Evolutionary conservation across 306 rosid species (phyloP), one percentile per base, ranked within the genome.

Genomic region (Gastrolobium bilobum): DNA sequence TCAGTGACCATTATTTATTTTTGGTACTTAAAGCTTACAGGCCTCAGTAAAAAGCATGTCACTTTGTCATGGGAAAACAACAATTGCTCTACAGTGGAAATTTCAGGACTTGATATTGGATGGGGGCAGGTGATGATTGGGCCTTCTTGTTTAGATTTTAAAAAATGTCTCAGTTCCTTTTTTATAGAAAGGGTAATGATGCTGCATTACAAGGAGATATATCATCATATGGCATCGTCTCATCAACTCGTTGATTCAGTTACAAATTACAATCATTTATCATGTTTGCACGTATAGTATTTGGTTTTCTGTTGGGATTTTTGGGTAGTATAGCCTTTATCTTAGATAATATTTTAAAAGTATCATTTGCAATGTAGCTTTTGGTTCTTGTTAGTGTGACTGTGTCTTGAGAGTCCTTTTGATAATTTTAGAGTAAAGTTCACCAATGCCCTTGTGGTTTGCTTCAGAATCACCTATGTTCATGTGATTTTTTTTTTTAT

Each of bases 61-160:
- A 88, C 89, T 0, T 87, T 96, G 84, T 85, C 89, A 3, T 96
- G 98, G 99, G 66, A 77, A 82, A 76, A 47, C 78, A 3, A 1
- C 43, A 81, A 83, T 73, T 91, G 93, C 94, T 86, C 97, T 59
- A 66, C 80, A 1, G 98, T 93, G 70, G 99, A 93, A 84, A 84
- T 93, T 76, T 86, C 98, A 4, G 99, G 98, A 78, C 98, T 96
- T 68, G 98, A 96, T 84, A 86, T 96, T 71, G 99, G 99, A 81
- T 96, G 99, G 98, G 99, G 97, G 39, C 99, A 96, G 98, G 99
- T 95, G 84, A 82, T 65, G 42, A 37, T 79, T 52, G 31, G 72
- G 54, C 35, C 51, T 64, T 40, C 53, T 50, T 83, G 42, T 69
- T 81, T 10, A 68, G 40, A 43, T 20, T 33, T 63, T 79, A 57